phyloP scores from a whole-genome alignment of 345 rosid genomes.

The Populus alba region DNA sequence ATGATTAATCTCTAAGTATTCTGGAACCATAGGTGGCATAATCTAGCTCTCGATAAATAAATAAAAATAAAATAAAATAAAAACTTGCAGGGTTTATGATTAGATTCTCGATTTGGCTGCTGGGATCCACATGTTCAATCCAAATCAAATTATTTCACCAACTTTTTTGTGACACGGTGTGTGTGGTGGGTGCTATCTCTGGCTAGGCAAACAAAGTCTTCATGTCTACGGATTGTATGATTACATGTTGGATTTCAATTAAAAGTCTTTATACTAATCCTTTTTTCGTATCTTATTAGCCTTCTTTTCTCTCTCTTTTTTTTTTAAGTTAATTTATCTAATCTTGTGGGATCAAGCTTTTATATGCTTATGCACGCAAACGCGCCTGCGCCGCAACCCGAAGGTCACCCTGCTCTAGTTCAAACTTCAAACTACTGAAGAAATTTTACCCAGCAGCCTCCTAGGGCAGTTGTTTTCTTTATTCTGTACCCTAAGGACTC shows the following conservation, averaged over 20 bases:
- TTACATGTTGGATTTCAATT: not conserved
- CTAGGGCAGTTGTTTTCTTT: no score
- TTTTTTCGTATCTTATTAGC: not conserved
- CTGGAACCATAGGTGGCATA: not conserved
- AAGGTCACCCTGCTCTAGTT: no score
- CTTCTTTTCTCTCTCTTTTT: no score
- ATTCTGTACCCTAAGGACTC: no score
- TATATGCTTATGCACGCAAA: not conserved
- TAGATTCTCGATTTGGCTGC: conserved; percentile 15
- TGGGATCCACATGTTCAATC: conserved; percentile 22
- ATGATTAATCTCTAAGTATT: not conserved
- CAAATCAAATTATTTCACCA: conserved; percentile 10
- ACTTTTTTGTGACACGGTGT: conserved; percentile 8
- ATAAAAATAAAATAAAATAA: no score
- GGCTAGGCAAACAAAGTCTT: not conserved
- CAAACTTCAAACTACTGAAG: no score
- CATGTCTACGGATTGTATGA: not conserved
- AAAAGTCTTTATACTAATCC: not conserved
- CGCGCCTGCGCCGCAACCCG: not conserved
- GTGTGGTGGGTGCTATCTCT: conserved; percentile 4
- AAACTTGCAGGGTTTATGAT: conserved; percentile 15
- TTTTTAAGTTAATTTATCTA: not conserved
- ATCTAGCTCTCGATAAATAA: not conserved
- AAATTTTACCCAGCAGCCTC: no score
- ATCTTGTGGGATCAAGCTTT: not conserved